Evolutionary conservation across 1,284 basidiomycete genomes (phyloP).

Genomic region (Bondarzewia mesenterica): DNA sequence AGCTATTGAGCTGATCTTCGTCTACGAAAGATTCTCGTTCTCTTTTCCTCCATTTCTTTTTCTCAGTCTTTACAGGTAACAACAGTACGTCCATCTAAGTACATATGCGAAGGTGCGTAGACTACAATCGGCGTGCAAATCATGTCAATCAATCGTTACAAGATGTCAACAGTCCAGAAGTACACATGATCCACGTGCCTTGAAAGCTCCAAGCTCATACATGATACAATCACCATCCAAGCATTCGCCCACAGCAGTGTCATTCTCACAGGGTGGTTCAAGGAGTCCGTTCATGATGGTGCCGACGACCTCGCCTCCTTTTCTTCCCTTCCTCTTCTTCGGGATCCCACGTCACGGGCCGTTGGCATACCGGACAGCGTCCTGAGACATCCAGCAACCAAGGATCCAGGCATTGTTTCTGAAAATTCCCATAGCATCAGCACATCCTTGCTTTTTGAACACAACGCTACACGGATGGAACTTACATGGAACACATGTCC

Average conservation of each 20-base stretch:
- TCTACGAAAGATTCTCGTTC: too few relatives aligned
- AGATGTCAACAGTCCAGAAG: not conserved
- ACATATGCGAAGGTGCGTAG: too few relatives aligned
- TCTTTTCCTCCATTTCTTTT: too few relatives aligned
- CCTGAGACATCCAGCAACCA: slow-evolving; percentile 75
- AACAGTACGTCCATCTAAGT: too few relatives aligned
- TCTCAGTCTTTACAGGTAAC: too few relatives aligned
- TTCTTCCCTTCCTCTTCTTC: slow-evolving; percentile 12
- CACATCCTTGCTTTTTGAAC: not conserved
- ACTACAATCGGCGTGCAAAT: too few relatives aligned
- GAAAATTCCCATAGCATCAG: slow-evolving; percentile 6
- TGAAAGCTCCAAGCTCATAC: not conserved
- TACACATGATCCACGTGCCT: not conserved
- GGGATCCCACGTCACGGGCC: slow-evolving; percentile 33
- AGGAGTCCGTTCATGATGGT: not conserved
- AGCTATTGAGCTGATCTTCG: too few relatives aligned
- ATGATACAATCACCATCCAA: not conserved
- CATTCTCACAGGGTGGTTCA: not conserved
- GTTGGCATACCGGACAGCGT: slow-evolving; percentile 70
- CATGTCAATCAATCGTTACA: too few relatives aligned
- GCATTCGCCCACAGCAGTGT: not conserved
- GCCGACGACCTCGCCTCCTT: slow-evolving; percentile 2
- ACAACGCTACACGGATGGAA: not conserved
- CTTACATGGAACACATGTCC: slow-evolving; percentile 77
- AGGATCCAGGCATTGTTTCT: slow-evolving; percentile 76